A percentile compares a stretch with the other conserved stretches of the same genome.
phyloP scores from a whole-genome alignment of 2,329 filamentous ascomycete species.

The Madurella fahalii region DNA sequence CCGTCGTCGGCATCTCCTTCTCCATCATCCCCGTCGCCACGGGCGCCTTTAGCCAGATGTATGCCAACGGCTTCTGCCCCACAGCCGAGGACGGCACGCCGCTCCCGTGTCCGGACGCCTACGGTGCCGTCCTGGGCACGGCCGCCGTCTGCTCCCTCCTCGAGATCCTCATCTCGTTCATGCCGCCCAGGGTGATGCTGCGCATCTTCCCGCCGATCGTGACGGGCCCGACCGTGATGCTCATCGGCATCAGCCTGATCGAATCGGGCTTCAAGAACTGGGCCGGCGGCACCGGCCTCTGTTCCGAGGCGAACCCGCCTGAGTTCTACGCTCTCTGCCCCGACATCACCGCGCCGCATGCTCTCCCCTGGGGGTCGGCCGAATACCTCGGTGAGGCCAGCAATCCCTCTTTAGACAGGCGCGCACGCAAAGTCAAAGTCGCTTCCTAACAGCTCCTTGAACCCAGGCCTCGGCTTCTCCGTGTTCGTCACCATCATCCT shows the following conservation, averaged over 20 bases:
- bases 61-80: conserved; percentile 65
- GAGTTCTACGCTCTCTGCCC: conserved; percentile 64
- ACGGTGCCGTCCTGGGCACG: conserved; percentile 72
- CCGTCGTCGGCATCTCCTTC: conserved; percentile 76
- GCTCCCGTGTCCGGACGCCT: conserved; percentile 71
- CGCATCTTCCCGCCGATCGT: conserved; percentile 71
- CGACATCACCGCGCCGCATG: conserved; percentile 61
- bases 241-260: conserved; percentile 72
- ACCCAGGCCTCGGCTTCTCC: conserved; percentile 62
- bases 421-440: too few relatives aligned
- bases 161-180: conserved; percentile 71
- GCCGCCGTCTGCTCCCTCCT: conserved; percentile 60
- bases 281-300: conserved; percentile 68
- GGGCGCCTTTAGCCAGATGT: conserved; percentile 73
- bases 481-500: conserved; percentile 77
- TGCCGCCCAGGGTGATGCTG: conserved; percentile 64
- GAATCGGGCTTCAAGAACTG: conserved; percentile 69
- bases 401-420: not conserved
- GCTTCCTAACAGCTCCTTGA: not conserved
- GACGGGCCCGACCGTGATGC: conserved; percentile 45
- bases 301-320: conserved; percentile 44
- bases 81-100: conserved; percentile 57
- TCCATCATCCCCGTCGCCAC: conserved; percentile 69
- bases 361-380: conserved; percentile 72
- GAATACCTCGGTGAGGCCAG: conserved; percentile 61